These are phyloP conservation scores for Tillandsia leiboldiana DNA, from an alignment of 176 grass and related monocot species.

Conservation along the genomic window DNA sequence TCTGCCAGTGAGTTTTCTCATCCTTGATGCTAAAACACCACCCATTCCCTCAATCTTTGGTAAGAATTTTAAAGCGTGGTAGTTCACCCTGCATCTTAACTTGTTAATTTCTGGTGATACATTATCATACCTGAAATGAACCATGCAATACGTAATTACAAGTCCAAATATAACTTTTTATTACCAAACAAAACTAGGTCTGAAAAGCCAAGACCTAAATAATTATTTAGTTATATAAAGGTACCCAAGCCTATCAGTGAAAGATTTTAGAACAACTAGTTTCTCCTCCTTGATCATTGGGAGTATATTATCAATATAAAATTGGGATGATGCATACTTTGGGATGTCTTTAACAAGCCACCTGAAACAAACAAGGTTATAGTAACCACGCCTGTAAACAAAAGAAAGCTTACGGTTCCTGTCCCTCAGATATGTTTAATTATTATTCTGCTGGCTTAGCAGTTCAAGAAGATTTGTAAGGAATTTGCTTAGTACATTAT, in stretches of 20 bases:
- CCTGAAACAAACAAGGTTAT: conserved; percentile 21
- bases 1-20: conserved; percentile 73
- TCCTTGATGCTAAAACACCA: conserved; percentile 71
- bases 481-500: too few relatives aligned
- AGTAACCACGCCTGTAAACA: background rate
- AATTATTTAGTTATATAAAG: too few relatives aligned
- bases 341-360: conserved; percentile 91
- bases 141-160: background rate
- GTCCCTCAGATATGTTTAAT: background rate
- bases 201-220: too few relatives aligned
- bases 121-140: conserved; percentile 86
- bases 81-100: conserved; percentile 92
- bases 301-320: conserved; percentile 97
- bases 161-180: too few relatives aligned
- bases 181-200: too few relatives aligned
- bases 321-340: conserved; percentile 87
- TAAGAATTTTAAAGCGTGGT: conserved; percentile 96
- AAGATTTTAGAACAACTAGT: conserved; percentile 94
- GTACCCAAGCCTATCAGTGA: conserved; percentile 92
- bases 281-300: conserved; percentile 93
- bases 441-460: background rate
- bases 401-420: background rate
- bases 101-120: conserved; percentile 91
- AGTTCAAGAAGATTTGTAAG: too few relatives aligned
- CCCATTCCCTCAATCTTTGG: conserved; percentile 92